Percentiles rank a stretch among this genome's conserved stretches.
Conservation (phyloP, 495 filamentous ascomycete species). For the Annulohypoxylon maeteangense region DNA sequence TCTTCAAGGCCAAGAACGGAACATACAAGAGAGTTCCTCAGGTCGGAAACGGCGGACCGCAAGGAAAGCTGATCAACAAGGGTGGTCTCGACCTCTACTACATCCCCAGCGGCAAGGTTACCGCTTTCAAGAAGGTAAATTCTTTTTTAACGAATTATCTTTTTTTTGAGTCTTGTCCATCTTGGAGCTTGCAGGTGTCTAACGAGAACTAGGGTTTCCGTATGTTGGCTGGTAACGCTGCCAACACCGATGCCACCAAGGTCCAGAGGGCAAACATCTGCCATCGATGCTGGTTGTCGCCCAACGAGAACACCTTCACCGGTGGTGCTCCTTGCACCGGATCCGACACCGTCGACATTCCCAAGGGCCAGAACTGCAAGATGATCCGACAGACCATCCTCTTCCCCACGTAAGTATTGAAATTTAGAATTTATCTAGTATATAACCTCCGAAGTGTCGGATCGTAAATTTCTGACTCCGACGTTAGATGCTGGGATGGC, state of each 20-base stretch:
- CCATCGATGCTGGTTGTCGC: constrained; percentile 65
- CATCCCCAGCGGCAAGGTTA: constrained; percentile 59
- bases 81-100: constrained; percentile 63
- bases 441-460: neutral
- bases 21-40: constrained; percentile 74
- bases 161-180: no score
- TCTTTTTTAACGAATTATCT: constrained; percentile 1
- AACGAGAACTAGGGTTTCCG: constrained; percentile 69
- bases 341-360: constrained; percentile 67
- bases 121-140: constrained; percentile 66
- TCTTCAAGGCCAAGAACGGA: constrained; percentile 75
- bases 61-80: constrained; percentile 75
- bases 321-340: constrained; percentile 60
- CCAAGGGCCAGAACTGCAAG: constrained; percentile 59
- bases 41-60: constrained; percentile 66
- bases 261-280: constrained; percentile 64
- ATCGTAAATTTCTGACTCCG: constrained; percentile 18
- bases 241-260: constrained; percentile 59
- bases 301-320: constrained; percentile 57
- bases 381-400: constrained; percentile 70
- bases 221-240: constrained; percentile 61
- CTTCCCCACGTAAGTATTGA: constrained; percentile 62
- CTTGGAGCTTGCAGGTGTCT: no score
- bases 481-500: constrained; percentile 61
- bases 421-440: no score